Percentiles rank a stretch among this genome's conserved stretches.
These are phyloP conservation scores for Cardamine resedifolia DNA, from an alignment of 345 rosid genomes.

Conservation along the genomic window DNA sequence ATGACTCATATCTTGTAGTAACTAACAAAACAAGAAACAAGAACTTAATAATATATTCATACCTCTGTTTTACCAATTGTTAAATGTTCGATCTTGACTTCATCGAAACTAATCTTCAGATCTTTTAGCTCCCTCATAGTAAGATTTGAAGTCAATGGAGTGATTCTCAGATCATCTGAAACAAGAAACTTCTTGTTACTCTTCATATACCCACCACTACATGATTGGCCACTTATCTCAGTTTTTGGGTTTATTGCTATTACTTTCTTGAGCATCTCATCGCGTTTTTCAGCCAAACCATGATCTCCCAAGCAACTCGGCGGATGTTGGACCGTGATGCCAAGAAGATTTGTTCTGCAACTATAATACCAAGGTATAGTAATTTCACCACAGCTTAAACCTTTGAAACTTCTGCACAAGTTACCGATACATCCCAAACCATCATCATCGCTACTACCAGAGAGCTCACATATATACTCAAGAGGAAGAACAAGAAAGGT, in stretches of 20 bases:
- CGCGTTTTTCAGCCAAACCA: not conserved
- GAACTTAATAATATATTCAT: not conserved
- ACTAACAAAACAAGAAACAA: not conserved
- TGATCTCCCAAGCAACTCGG: not conserved
- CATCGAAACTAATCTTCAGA: not conserved
- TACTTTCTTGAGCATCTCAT: not conserved
- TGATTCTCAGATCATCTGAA: not conserved
- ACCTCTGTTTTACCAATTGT: conserved; percentile 19
- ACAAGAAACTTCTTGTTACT: conserved; percentile 5
- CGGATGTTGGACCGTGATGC: not conserved
- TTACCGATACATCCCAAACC: not conserved
- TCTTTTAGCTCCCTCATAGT: not conserved
- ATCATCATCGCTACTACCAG: not conserved
- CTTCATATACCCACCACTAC: conserved; percentile 7
- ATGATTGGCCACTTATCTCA: not conserved
- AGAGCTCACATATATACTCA: conserved; percentile 6
- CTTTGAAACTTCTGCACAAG: not conserved
- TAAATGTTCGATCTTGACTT: not conserved
- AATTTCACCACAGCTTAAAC: not conserved
- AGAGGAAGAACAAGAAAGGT: conserved; percentile 1
- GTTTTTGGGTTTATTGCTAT: not conserved
- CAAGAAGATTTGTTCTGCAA: conserved; percentile 2
- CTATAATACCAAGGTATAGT: not conserved
- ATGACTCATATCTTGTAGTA: conserved; percentile 7
- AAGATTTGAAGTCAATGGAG: not conserved